phyloP scores from a whole-genome alignment of 768 basidiomycete species.

The Pleurotus tuoliensis region DNA sequence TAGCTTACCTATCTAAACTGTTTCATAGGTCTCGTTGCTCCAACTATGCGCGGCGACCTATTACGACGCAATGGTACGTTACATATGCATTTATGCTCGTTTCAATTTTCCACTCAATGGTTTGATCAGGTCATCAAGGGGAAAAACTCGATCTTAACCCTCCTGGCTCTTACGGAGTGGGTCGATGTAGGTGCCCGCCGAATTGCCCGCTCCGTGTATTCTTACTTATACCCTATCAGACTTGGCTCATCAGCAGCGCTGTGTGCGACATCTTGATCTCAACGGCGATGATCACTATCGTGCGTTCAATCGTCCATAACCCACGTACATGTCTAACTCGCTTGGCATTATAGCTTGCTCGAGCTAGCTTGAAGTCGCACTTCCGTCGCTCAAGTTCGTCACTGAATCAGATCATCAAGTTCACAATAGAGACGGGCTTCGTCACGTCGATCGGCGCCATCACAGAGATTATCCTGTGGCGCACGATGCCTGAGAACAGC shows the following conservation, averaged over 20 bases:
- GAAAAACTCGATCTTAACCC: not conserved
- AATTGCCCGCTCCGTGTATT: not conserved
- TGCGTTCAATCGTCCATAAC: not conserved
- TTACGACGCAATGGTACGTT: not conserved
- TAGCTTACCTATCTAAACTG: not conserved
- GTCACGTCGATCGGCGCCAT: conserved; percentile 10
- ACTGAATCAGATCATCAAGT: conserved; percentile 2
- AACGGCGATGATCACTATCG: conserved; percentile 19
- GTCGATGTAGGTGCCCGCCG: not conserved
- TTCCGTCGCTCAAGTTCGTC: not conserved
- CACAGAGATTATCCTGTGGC: conserved; percentile 9
- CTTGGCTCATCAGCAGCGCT: conserved; percentile 14
- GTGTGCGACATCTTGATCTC: conserved; percentile 18
- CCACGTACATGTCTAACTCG: not conserved
- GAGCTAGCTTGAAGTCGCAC: not conserved
- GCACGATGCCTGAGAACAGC: conserved; percentile 8
- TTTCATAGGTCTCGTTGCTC: not conserved
- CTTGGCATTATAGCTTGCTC: not conserved
- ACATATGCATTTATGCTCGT: too few relatives aligned
- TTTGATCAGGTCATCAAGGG: not conserved
- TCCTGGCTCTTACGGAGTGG: not conserved
- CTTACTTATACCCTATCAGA: conserved; percentile 1
- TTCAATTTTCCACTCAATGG: not conserved
- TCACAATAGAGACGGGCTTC: conserved; percentile 11
- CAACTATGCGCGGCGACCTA: not conserved